phyloP scores from a whole-genome alignment of 768 basidiomycete genomes.

The Termitomyces titanicus region DNA sequence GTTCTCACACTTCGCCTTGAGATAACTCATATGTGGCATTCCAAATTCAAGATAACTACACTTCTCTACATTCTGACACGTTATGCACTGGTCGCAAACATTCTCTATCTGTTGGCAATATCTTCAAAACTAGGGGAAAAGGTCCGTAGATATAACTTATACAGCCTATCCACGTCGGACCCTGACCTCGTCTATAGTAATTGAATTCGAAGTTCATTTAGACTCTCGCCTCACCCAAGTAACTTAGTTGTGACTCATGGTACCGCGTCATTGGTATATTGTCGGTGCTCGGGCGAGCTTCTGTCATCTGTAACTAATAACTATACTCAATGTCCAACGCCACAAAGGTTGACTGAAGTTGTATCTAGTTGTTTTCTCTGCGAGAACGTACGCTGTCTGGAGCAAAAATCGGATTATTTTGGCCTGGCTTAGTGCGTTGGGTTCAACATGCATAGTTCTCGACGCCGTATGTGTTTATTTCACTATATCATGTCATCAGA shows the following conservation, averaged over 20 bases:
- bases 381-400: conserved; percentile 18
- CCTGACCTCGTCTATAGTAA: not conserved
- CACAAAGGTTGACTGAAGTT: not conserved
- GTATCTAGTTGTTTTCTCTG: conserved; percentile 16
- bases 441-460: conserved; percentile 8
- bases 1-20: conserved; percentile 22
- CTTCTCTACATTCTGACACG: conserved; percentile 23
- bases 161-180: not conserved
- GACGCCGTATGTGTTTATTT: conserved; percentile 6
- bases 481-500: no score
- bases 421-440: conserved; percentile 9
- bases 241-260: conserved; percentile 12
- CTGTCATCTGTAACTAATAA: conserved; percentile 19
- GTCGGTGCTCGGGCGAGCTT: conserved; percentile 8
- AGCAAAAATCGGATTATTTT: conserved; percentile 10
- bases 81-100: conserved; percentile 23
- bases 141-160: not conserved
- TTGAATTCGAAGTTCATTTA: no score
- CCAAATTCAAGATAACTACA: conserved; percentile 18
- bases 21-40: conserved; percentile 22
- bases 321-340: not conserved
- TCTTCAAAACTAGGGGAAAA: conserved; percentile 8
- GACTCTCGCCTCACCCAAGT: not conserved
- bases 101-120: conserved; percentile 23
- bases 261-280: conserved; percentile 10